phyloP scores from a whole-genome alignment of 2,329 filamentous ascomycete genomes.

The Hymenoscyphus albidus region DNA sequence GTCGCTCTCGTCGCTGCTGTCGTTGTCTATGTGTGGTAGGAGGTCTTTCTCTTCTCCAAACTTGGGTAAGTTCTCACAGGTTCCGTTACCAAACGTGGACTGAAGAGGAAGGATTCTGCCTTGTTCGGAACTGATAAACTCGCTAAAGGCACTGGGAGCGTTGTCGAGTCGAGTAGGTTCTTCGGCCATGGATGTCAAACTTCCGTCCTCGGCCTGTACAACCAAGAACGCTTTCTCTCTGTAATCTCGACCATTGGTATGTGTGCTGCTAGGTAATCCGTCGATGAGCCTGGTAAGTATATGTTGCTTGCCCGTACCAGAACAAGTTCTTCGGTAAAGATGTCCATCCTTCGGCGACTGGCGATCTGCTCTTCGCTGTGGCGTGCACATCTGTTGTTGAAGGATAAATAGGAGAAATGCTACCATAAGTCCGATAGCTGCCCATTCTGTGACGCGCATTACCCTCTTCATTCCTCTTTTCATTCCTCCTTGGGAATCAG shows the following conservation, averaged over 20 bases:
- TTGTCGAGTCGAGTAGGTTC: conserved; percentile 26
- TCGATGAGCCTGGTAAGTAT: conserved; percentile 19
- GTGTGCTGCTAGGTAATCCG: conserved; percentile 13
- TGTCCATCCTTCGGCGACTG: conserved; percentile 22
- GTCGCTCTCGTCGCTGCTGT: conserved; percentile 24
- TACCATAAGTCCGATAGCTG: conserved; percentile 26
- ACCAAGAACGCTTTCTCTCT: conserved; percentile 27
- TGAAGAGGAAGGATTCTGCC: background rate
- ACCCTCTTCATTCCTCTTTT: conserved; percentile 10
- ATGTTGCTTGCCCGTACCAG: conserved; percentile 23
- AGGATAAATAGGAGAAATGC: conserved; percentile 25
- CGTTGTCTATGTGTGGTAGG: conserved; percentile 30
- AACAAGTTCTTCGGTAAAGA: conserved; percentile 17
- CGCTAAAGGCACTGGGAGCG: conserved; percentile 23
- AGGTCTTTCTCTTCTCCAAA: conserved; percentile 24
- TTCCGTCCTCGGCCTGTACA: conserved; percentile 22
- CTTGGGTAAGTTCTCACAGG: conserved; percentile 17
- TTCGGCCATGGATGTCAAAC: conserved; percentile 24
- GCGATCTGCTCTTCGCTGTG: conserved; percentile 15
- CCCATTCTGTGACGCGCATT: conserved; percentile 24
- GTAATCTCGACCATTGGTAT: conserved; percentile 18
- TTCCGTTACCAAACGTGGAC: background rate
- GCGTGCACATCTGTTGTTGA: conserved; percentile 21
- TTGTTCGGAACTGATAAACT: conserved; percentile 25
- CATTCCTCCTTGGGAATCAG: background rate